Evolutionary conservation across 108 stramenopile species (phyloP).

Genomic region (Stephanodiscus triporus): DNA sequence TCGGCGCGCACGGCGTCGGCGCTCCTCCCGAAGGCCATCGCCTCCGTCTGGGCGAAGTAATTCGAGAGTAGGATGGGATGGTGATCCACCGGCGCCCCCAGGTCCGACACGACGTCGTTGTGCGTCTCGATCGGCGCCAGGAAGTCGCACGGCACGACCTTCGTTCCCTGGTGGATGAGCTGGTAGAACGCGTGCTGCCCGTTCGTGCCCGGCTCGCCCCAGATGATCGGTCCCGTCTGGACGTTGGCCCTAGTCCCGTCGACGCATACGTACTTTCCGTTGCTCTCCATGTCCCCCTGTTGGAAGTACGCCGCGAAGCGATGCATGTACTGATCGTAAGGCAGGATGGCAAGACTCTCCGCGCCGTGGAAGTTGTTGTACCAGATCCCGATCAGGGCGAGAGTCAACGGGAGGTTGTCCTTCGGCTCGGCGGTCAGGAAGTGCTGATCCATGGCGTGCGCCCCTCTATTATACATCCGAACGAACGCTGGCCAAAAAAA

Average conservation of each 20-base stretch:
- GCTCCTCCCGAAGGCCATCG: constrained; percentile 64
- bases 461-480: no score
- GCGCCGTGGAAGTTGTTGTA: constrained; percentile 84
- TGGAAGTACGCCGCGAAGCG: constrained; percentile 90
- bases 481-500: no score
- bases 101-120: constrained; percentile 47
- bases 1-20: constrained; percentile 61
- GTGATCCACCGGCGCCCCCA: constrained; percentile 44
- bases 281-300: constrained; percentile 88
- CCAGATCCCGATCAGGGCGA: constrained; percentile 85
- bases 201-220: constrained; percentile 87
- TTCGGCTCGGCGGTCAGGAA: constrained; percentile 67
- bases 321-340: constrained; percentile 87
- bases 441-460: constrained; percentile 84
- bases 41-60: constrained; percentile 90
- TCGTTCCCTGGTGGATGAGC: constrained; percentile 83
- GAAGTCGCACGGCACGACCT: constrained; percentile 59
- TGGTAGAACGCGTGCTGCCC: constrained; percentile 90
- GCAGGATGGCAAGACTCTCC: constrained; percentile 70
- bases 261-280: constrained; percentile 71
- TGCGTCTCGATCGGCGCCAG: constrained; percentile 63
- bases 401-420: constrained; percentile 77
- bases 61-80: constrained; percentile 87
- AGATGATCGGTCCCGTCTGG: constrained; percentile 59
- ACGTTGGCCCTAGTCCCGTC: constrained; percentile 46